phyloP scores from a whole-genome alignment of 306 rosid genomes.

The Rosa persica region DNA sequence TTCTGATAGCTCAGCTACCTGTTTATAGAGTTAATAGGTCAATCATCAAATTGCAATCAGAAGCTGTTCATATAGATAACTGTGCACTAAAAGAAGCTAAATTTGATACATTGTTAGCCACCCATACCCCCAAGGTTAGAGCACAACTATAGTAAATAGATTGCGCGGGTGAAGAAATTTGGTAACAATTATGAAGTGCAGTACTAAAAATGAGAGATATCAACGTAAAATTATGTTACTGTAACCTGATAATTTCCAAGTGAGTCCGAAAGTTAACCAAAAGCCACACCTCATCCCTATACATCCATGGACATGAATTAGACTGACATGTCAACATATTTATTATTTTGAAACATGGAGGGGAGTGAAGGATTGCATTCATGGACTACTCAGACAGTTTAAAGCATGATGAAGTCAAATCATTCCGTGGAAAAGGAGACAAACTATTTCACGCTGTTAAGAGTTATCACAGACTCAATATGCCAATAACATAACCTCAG shows the following conservation, averaged over 20 bases:
- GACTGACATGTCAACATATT: constrained; percentile 4
- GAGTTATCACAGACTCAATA: not conserved
- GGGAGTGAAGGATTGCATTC: not conserved
- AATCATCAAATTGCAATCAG: constrained; percentile 16
- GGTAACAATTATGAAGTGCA: not conserved
- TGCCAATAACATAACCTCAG: not conserved
- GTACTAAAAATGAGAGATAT: not conserved
- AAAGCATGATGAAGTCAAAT: constrained; percentile 1
- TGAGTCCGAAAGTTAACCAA: constrained; percentile 30
- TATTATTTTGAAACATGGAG: not conserved
- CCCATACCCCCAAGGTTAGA: not conserved
- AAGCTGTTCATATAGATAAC: not conserved
- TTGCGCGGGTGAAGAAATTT: not conserved
- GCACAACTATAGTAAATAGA: not conserved
- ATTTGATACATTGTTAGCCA: not conserved
- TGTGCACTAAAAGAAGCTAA: not conserved
- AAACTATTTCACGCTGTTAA: not conserved
- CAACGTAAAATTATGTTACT: constrained; percentile 3
- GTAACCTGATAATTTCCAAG: constrained; percentile 34
- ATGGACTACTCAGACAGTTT: constrained; percentile 6
- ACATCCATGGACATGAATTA: constrained; percentile 37
- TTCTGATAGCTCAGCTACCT: constrained; percentile 95
- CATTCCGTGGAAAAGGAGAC: not conserved
- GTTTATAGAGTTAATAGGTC: constrained; percentile 14
- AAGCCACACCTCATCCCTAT: constrained; percentile 41